Conservation (phyloP, 345 rosid genomes). For the Eucalyptus fibrosa region DNA sequence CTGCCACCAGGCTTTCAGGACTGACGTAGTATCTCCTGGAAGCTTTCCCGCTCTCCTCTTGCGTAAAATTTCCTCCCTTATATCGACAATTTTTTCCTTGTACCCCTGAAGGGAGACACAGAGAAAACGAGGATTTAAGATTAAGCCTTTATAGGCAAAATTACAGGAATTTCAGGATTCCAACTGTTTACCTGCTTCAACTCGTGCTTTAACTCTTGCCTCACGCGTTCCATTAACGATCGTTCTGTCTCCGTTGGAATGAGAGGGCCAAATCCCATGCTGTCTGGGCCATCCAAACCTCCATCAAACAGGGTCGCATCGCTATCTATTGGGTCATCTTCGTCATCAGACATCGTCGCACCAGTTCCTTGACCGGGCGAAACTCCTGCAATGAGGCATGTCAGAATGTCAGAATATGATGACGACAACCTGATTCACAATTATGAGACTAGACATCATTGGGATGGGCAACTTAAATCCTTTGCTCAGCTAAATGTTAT, state of each 20-base stretch:
- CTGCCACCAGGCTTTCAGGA: conserved; percentile 94
- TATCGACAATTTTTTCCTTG: conserved; percentile 90
- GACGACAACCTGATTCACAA: background rate
- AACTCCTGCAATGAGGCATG: conserved; percentile 40
- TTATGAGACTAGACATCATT: background rate
- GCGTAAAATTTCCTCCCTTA: conserved; percentile 92
- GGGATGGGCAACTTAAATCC: background rate
- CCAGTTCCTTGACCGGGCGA: conserved; percentile 93
- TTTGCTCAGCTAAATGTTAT: background rate
- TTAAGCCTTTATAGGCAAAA: background rate
- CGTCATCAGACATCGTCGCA: conserved; percentile 97
- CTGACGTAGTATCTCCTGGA: conserved; percentile 95
- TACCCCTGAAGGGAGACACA: conserved; percentile 42
- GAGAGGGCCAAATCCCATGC: conserved; percentile 92
- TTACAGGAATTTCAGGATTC: background rate
- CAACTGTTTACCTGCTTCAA: conserved; percentile 59
- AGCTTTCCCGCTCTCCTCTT: conserved; percentile 98
- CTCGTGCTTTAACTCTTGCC: conserved; percentile 93
- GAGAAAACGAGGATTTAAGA: background rate
- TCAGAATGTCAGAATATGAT: background rate
- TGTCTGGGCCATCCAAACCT: conserved; percentile 51
- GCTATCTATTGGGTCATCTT: conserved; percentile 89
- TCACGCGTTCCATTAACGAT: conserved; percentile 92
- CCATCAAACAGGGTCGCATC: conserved; percentile 78
- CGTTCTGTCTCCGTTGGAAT: conserved; percentile 91